These are phyloP conservation scores for Lineolata rhizophorae DNA, from an alignment of 495 filamentous ascomycete genomes.

Conservation along the genomic window DNA sequence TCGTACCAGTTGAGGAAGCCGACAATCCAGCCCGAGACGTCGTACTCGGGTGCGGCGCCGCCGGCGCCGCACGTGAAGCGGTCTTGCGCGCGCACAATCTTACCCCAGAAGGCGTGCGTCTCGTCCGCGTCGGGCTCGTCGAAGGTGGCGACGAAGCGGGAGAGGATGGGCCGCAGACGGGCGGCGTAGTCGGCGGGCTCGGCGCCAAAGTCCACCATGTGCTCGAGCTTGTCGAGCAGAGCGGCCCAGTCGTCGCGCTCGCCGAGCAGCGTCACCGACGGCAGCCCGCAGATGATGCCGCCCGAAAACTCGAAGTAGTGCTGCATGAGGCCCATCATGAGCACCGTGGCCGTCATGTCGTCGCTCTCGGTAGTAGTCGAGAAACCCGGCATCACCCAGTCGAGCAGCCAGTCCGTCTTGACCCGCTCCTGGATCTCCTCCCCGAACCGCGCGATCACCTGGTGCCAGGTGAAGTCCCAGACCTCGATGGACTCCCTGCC, in stretches of 20 bases:
- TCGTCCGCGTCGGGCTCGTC: conserved; percentile 11
- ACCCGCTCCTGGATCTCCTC: conserved; percentile 3
- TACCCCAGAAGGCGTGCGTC: conserved; percentile 12
- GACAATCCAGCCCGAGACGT: conserved; percentile 21
- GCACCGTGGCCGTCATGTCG: conserved; percentile 19
- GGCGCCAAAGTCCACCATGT: conserved; percentile 14
- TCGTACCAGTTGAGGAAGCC: conserved; percentile 24
- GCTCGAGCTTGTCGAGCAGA: conserved; percentile 16
- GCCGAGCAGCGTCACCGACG: conserved; percentile 22
- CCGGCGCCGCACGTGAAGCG: conserved; percentile 18
- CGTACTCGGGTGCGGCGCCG: too few species aligned
- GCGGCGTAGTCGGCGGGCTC: conserved; percentile 12
- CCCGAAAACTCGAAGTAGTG: conserved; percentile 23
- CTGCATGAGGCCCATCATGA: conserved; percentile 26
- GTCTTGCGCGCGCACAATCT: conserved; percentile 9
- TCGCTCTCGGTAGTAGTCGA: conserved; percentile 23
- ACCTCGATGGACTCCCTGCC: conserved; percentile 24
- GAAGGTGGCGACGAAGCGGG: conserved; percentile 17
- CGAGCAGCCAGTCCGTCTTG: conserved; percentile 3
- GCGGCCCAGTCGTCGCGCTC: conserved; percentile 19
- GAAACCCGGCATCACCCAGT: conserved; percentile 25
- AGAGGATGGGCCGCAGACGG: conserved; percentile 15
- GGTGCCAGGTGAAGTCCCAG: conserved; percentile 13
- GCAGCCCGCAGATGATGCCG: conserved; percentile 20
- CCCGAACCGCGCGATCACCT: conserved; percentile 16